Conservation (phyloP, 1,284 basidiomycete species). For the Wolfiporia cocos region DNA sequence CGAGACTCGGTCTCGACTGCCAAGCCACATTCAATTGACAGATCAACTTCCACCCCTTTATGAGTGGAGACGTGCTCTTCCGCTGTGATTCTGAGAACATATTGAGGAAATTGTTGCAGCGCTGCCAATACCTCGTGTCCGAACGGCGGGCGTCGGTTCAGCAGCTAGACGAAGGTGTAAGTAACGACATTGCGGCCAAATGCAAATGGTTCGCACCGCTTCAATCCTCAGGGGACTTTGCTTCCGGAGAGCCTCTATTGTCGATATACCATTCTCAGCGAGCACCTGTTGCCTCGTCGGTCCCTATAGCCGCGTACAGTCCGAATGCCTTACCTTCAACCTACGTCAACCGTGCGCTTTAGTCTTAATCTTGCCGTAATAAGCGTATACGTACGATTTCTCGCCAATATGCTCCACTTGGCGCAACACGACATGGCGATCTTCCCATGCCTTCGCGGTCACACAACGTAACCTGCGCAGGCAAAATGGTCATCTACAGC, state of each 20-base stretch:
- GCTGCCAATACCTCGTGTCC: slow-evolving; percentile 60
- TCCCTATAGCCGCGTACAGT: too few relatives aligned
- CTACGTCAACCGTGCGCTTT: too few relatives aligned
- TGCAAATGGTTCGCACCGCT: slow-evolving; percentile 33
- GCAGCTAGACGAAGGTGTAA: slow-evolving; percentile 37
- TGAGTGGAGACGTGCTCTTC: slow-evolving; percentile 35
- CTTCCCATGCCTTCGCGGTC: slow-evolving; percentile 80
- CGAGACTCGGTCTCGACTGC: slow-evolving; percentile 21
- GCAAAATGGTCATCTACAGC: neutral
- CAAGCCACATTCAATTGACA: slow-evolving; percentile 54
- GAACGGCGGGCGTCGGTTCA: slow-evolving; percentile 70
- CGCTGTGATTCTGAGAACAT: slow-evolving; percentile 44
- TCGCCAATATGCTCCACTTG: slow-evolving; percentile 82
- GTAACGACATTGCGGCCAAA: neutral
- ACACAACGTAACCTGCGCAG: slow-evolving; percentile 59
- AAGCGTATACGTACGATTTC: slow-evolving; percentile 58
- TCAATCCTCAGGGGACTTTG: slow-evolving; percentile 59
- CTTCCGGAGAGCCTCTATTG: slow-evolving; percentile 49
- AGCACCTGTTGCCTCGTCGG: slow-evolving; percentile 54
- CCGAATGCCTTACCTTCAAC: too few relatives aligned
- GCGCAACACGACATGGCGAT: slow-evolving; percentile 69
- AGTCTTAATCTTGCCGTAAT: too few relatives aligned
- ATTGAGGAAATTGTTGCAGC: slow-evolving; percentile 60
- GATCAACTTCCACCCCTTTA: slow-evolving; percentile 51
- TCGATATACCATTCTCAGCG: slow-evolving; percentile 63